Base-by-base conservation (phyloP, 2,329 filamentous ascomycete genomes). In the Emericellopsis atlantica region DNA sequence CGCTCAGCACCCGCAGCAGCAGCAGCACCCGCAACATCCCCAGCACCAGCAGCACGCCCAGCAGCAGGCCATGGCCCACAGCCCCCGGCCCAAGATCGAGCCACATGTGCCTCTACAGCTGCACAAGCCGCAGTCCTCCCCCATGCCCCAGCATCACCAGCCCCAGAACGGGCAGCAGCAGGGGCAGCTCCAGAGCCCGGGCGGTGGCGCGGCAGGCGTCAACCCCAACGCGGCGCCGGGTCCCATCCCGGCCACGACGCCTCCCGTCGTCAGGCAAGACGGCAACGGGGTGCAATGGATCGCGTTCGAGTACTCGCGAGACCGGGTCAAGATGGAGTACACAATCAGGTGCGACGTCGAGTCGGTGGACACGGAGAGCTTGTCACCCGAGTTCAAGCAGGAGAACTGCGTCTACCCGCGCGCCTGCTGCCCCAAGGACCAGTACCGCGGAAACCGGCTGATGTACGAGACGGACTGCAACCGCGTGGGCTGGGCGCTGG, bases 401-500 rank as follows among this genome's bases (percentile, higher is more conserved):
- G 90, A 95, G 59, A 98, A 98, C 65, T 96, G 92, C 58, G 92
- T 98, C 12, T 98, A 96, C 57, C 92, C 92, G 4, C 79, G 92
- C 45, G 92, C 92, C 4, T 95, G 89, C 69, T 94, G 88, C 61
- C 77, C 79, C 49, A 96, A 96, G 63, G 90, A 96, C 44, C 84
- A 94, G 58, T 98, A 98, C 69, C 83, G 89, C 45, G 92, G 92
- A 45, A 98, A 98, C 60, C 82, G 92, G 14, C 67, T 95, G 50
- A 84, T 92, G 51, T 98, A 98, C 61, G 92, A 98, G 68, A 95
- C 87, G 14, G 92, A 98, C 65, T 98, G 92, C 72, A 98, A 98
- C 65, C 87, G 88, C 1, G 92, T 98, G n/a, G 92, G 92, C n/a
- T 98, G 92, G 92, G 90, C 90, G 11, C 66, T 98, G 49, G 92